Evolutionary conservation across 495 filamentous ascomycete genomes (phyloP).

Genomic region (Podospora conica): DNA sequence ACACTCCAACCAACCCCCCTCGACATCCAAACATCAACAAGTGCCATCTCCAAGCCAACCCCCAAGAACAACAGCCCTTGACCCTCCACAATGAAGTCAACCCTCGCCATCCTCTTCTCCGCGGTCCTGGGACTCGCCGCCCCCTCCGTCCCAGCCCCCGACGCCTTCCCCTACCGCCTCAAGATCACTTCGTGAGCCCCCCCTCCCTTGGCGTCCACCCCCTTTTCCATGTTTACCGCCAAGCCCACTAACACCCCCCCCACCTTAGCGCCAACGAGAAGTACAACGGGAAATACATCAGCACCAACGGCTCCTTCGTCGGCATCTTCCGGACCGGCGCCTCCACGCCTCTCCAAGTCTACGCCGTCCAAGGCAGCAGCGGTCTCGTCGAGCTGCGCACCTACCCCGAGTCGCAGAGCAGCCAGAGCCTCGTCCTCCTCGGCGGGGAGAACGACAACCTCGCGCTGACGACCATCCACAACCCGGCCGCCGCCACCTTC

Average conservation of each 20-base stretch:
- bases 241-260: not conserved
- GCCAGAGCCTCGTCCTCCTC: slow-evolving; percentile 12
- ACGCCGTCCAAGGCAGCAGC: not conserved
- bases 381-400: not conserved
- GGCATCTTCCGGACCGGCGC: not conserved
- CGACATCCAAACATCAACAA: not conserved
- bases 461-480: not conserved
- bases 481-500: slow-evolving; percentile 21
- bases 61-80: not conserved
- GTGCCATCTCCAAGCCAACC: not conserved
- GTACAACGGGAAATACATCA: not conserved
- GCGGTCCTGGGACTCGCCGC: not conserved
- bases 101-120: not conserved
- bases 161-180: not conserved
- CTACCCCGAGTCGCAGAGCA: slow-evolving; percentile 9
- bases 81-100: not conserved
- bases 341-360: not conserved
- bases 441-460: not conserved
- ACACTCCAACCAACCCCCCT: not conserved
- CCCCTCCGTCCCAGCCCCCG: not conserved
- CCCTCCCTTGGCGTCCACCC: not conserved
- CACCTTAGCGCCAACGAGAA: not conserved
- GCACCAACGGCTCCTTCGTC: not conserved
- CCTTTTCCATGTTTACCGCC: not conserved
- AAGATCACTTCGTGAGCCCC: not conserved